A percentile compares a stretch with the other conserved stretches of the same genome.
Evolutionary conservation across 225 moss, liverwort and hornwort genomes (phyloP).

Genomic region (Anthoceros angustus): DNA sequence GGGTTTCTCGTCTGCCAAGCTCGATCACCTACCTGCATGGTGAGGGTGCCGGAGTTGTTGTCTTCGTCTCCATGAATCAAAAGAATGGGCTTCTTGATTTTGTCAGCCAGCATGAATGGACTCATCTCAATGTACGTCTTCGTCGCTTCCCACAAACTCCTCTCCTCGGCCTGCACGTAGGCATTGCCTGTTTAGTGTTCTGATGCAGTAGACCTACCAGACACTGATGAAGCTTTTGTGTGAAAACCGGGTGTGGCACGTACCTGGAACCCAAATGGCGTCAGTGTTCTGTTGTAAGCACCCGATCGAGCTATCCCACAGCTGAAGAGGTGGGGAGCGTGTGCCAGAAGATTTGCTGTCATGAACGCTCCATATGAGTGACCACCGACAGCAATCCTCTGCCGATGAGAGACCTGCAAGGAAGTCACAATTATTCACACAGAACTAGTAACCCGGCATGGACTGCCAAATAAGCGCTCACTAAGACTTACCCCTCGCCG

Average conservation of each 20-base stretch:
- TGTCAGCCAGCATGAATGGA: slow-evolving; percentile 85
- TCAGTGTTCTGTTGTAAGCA: slow-evolving; percentile 88
- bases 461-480: too few relatives aligned
- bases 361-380: slow-evolving; percentile 99
- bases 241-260: not conserved
- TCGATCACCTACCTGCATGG: slow-evolving; percentile 55
- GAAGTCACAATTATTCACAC: not conserved
- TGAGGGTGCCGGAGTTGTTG: slow-evolving; percentile 86
- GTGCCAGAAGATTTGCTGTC: slow-evolving; percentile 93
- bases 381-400: slow-evolving; percentile 79
- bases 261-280: slow-evolving; percentile 98
- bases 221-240: not conserved
- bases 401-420: slow-evolving; percentile 53
- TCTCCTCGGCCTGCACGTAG: slow-evolving; percentile 57
- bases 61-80: slow-evolving; percentile 93
- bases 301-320: slow-evolving; percentile 96
- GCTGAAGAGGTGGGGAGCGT: slow-evolving; percentile 67
- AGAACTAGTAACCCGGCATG: too few relatives aligned
- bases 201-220: too few relatives aligned
- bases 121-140: slow-evolving; percentile 96
- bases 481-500: slow-evolving; percentile 51
- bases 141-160: slow-evolving; percentile 85
- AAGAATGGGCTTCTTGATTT: slow-evolving; percentile 77
- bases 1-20: not conserved
- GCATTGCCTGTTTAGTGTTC: not conserved